Percentiles rank a stretch among this genome's conserved stretches.
phyloP scores from a whole-genome alignment of 2,329 filamentous ascomycete genomes.

The Phialocephala sp. region DNA sequence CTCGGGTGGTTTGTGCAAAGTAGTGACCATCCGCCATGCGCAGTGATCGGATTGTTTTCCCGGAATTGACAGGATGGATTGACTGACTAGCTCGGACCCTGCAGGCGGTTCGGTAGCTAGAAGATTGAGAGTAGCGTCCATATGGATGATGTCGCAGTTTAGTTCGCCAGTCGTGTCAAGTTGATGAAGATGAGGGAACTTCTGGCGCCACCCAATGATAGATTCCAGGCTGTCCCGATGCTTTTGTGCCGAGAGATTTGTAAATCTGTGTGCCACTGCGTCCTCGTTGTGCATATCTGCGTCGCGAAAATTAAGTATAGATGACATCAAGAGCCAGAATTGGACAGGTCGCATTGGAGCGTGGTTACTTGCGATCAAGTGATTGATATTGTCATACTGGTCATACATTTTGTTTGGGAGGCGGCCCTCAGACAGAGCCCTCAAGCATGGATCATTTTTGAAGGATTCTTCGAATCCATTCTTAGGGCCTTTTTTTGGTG shows the following conservation, averaged over 20 bases:
- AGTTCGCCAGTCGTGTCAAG: conserved; percentile 57
- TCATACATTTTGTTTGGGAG: conserved; percentile 34
- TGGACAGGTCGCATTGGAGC: conserved; percentile 33
- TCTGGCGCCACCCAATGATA: conserved; percentile 62
- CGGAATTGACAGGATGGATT: conserved; percentile 64
- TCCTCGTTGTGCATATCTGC: conserved; percentile 30
- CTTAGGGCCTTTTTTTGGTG: conserved; percentile 56
- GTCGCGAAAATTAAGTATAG: conserved; percentile 21
- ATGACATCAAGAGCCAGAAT: conserved; percentile 40
- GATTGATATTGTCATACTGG: conserved; percentile 30
- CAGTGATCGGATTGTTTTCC: conserved; percentile 59
- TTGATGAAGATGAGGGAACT: conserved; percentile 61
- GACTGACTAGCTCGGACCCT: conserved; percentile 64
- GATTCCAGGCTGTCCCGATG: conserved; percentile 51
- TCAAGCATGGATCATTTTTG: conserved; percentile 69
- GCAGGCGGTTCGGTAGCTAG: conserved; percentile 62
- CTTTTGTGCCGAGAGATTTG: conserved; percentile 28
- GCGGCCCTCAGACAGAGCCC: conserved; percentile 58
- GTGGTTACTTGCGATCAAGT: conserved; percentile 21
- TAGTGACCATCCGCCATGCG: conserved; percentile 65
- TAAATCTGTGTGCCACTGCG: conserved; percentile 37
- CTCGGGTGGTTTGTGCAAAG: conserved; percentile 61
- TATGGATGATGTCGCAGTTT: conserved; percentile 64
- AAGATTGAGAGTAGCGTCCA: conserved; percentile 65
- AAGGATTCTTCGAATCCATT: conserved; percentile 63